phyloP scores from a whole-genome alignment of 2,329 filamentous ascomycete genomes.

The Elsinoe arachidis region DNA sequence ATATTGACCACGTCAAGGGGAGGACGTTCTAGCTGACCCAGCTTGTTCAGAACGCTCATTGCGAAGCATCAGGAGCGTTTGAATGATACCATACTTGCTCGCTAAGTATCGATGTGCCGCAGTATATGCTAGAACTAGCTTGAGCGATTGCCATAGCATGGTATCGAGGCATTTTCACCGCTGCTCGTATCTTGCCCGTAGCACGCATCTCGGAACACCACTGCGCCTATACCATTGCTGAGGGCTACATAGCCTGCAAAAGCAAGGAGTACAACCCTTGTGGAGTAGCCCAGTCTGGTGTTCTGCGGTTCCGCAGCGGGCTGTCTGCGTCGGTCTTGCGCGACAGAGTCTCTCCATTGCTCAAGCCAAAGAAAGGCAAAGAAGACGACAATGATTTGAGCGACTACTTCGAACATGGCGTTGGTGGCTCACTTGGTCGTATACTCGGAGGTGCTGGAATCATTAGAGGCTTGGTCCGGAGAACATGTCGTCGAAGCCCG shows the following conservation, averaged over 20 bases:
- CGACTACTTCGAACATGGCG: not conserved
- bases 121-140: not conserved
- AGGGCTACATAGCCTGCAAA: not conserved
- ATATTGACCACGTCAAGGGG: no score
- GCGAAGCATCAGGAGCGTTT: not conserved
- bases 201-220: not conserved
- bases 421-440: no score
- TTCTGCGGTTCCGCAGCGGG: not conserved
- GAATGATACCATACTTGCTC: not conserved
- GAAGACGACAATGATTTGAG: not conserved
- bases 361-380: not conserved
- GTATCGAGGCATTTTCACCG: not conserved
- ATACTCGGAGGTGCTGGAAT: no score
- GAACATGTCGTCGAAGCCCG: no score
- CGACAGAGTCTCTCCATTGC: not conserved
- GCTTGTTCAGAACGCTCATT: no score
- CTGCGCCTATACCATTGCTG: not conserved
- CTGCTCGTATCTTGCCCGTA: not conserved
- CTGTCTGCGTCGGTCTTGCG: not conserved
- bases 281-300: not conserved
- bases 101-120: not conserved
- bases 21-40: no score
- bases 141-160: not conserved
- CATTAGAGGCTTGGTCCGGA: no score
- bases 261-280: not conserved